A percentile compares a stretch with the other conserved stretches of the same genome.
Conservation (phyloP, 2,329 filamentous ascomycete species). For the Aspergillus bombycis region DNA sequence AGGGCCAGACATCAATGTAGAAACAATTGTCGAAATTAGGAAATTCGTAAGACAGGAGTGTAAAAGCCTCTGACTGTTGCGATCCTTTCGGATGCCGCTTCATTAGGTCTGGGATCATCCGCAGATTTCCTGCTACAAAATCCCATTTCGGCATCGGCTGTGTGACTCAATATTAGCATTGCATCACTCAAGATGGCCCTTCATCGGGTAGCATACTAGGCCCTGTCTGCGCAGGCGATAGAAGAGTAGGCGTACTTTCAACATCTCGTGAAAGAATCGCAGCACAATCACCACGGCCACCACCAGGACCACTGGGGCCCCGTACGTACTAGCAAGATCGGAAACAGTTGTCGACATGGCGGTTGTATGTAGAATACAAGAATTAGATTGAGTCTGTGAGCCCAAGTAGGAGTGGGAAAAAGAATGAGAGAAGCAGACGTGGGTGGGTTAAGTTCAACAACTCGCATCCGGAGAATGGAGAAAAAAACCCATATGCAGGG, state of each 20-base stretch:
- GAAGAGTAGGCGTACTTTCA: neutral
- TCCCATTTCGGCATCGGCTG: neutral
- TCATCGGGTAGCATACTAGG: neutral
- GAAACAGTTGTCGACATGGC: accelerated
- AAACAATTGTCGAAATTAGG: neutral
- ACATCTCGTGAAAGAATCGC: neutral
- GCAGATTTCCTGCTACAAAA: neutral
- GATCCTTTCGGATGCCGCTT: neutral
- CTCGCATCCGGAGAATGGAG: too few species aligned
- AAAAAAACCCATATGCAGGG: too few species aligned
- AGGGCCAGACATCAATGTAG: neutral
- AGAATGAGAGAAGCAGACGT: too few species aligned
- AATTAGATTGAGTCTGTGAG: too few species aligned
- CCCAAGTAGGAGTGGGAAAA: too few species aligned
- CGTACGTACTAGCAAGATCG: neutral
- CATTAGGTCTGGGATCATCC: neutral
- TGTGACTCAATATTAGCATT: too few species aligned
- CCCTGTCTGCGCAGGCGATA: neutral
- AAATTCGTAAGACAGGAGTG: neutral
- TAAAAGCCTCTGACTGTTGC: neutral
- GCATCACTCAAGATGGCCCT: too few species aligned
- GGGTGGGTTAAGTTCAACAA: too few species aligned
- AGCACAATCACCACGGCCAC: neutral
- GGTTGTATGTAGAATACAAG: neutral
- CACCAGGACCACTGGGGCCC: neutral